These are phyloP conservation scores for Udeniomyces megalosporus DNA, from an alignment of 768 basidiomycete genomes.

Conservation along the genomic window DNA sequence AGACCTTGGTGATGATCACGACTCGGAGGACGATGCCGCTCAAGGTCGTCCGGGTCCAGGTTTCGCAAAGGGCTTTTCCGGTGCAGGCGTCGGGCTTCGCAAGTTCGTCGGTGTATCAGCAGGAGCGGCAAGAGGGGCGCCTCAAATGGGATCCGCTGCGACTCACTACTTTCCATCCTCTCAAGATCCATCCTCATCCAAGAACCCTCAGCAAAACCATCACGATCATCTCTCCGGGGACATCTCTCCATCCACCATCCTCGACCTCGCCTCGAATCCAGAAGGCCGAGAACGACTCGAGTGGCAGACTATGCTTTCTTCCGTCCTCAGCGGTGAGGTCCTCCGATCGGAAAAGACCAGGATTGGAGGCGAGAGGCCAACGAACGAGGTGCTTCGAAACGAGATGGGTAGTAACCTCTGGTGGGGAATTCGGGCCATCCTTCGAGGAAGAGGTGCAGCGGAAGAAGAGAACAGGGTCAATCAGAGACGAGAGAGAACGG, in stretches of 20 bases:
- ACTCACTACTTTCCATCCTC: not conserved
- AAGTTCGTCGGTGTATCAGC: constrained; percentile 9
- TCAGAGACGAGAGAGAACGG: constrained; percentile 61
- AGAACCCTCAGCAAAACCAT: not conserved
- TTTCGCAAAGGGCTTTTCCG: constrained; percentile 12
- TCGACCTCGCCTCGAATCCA: not conserved
- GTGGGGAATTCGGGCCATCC: constrained; percentile 75
- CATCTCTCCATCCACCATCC: not conserved
- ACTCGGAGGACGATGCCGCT: constrained; percentile 11
- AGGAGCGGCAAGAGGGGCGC: not conserved
- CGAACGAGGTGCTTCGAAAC: constrained; percentile 32
- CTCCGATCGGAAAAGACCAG: constrained; percentile 87
- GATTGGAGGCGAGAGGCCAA: constrained; percentile 64
- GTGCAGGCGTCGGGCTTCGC: constrained; percentile 3
- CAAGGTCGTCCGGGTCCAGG: not conserved
- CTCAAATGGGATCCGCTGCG: not conserved
- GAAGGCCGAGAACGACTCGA: constrained; percentile 40
- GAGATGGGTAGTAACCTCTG: constrained; percentile 40
- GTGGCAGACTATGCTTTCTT: constrained; percentile 91
- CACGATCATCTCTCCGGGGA: not conserved
- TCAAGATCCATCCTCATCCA: not conserved
- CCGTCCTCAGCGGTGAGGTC: constrained; percentile 84
- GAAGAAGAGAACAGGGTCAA: constrained; percentile 71
- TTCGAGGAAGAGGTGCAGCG: constrained; percentile 58
- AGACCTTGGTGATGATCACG: constrained; percentile 2